phyloP scores from a whole-genome alignment of 2,329 filamentous ascomycete genomes.

The Fusarium nurragi region DNA sequence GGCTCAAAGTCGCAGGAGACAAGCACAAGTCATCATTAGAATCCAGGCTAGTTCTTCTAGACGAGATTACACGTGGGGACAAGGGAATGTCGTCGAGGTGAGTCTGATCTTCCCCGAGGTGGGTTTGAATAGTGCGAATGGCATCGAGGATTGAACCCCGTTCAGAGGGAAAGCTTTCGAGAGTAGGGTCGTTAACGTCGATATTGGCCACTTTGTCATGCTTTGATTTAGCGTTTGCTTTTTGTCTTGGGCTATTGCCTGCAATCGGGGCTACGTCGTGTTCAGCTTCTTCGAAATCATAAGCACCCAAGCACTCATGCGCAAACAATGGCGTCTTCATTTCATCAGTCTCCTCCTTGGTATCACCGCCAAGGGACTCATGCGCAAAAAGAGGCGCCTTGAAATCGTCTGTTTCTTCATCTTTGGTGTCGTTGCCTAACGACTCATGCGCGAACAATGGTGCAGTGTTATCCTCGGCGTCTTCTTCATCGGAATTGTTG shows the following conservation, averaged over 20 bases:
- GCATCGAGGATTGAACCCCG: constrained; percentile 56
- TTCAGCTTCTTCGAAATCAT: constrained; percentile 49
- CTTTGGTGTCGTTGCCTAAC: constrained; percentile 52
- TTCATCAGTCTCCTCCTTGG: constrained; percentile 29
- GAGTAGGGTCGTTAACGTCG: constrained; percentile 58
- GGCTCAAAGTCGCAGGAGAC: constrained; percentile 51
- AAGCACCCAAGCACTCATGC: constrained; percentile 58
- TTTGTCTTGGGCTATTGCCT: constrained; percentile 29
- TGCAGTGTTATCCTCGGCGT: constrained; percentile 45
- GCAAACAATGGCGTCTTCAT: constrained; percentile 56
- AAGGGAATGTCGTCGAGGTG: constrained; percentile 50
- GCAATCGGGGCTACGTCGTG: constrained; percentile 37
- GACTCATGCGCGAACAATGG: constrained; percentile 61
- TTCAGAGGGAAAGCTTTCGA: constrained; percentile 60
- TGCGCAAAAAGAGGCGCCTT: constrained; percentile 24
- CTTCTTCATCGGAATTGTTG: constrained; percentile 49
- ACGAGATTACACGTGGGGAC: constrained; percentile 50
- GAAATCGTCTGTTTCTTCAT: constrained; percentile 47
- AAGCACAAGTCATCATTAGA: constrained; percentile 49
- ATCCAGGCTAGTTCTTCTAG: constrained; percentile 51
- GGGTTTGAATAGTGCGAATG: constrained; percentile 58
- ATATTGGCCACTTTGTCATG: constrained; percentile 31
- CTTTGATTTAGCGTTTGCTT: constrained; percentile 27
- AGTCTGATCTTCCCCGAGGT: constrained; percentile 53
- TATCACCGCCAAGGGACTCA: constrained; percentile 15